Base-by-base conservation (phyloP, 2,329 filamentous ascomycete genomes). In the Seiridium unicorne region DNA sequence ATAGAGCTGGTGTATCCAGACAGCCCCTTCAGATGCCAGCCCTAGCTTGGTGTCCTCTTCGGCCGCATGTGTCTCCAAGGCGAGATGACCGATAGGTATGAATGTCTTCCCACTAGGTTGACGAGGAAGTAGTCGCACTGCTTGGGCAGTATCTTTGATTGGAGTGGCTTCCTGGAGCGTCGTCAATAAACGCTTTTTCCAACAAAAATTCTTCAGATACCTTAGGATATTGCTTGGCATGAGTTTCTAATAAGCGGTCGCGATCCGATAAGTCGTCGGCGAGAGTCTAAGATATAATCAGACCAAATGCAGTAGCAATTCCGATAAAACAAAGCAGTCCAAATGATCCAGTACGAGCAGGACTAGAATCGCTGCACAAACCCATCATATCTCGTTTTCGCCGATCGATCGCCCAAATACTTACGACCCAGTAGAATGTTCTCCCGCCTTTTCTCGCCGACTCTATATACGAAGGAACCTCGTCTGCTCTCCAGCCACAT, bases 401-500 rank as follows among this genome's bases (percentile, higher is more conserved):
- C 3, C 18, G 26, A 13, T 26, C 5, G 10, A 56, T 44, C 10
- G 10, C 10, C 9, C 13, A 6, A 13, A 13, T n/a, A 71, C 76
- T 67, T 59, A 78, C 77, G 63, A 75, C 69, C 77, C 77, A 80
- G 62, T 76, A 79, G 32, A 77, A 67, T 32, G 70, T 66, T 64
- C 73, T 78, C 1, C 67, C 67, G 3, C 76, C 77, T 42, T 64
- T 65, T 34, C 70, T 66, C 44, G 74, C 72, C 54, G 67, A 70
- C 18, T 69, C 65, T 57, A 67, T 70, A 73, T 74, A 79, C 51
- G 64, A 62, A 11, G 65, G 67, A 11, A 82, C 73, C 35, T 72
- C 64, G 3, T 79, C 70, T 10, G 65, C 58, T 46, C 74, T 70
- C 79, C 79, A 82, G 13, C 78, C 77, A 62, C 79, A 82, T 3